Conservation (phyloP, 2,329 filamentous ascomycete genomes). For the Neoarthrinium moseri region DNA sequence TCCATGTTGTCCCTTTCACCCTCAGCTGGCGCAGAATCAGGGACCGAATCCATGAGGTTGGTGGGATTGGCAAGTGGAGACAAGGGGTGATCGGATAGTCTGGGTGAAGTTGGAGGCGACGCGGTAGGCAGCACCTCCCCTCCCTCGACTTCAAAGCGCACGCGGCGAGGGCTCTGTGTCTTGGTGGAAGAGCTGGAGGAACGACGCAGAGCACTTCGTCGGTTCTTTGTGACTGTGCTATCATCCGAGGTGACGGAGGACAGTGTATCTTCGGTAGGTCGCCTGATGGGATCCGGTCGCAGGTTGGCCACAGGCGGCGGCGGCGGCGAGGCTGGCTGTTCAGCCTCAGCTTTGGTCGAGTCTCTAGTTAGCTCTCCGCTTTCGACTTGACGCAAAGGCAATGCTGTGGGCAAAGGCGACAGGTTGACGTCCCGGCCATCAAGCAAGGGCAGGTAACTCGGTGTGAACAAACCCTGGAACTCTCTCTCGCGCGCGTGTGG, state of each 20-base stretch:
- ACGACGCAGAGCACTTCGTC: conserved; percentile 57
- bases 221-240: conserved; percentile 44
- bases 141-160: conserved; percentile 62
- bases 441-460: conserved; percentile 60
- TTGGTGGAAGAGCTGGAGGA: conserved; percentile 51
- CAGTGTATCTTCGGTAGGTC: conserved; percentile 44
- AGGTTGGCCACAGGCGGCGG: conserved; percentile 14
- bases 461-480: conserved; percentile 62
- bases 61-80: conserved; percentile 27
- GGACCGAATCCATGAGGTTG: conserved; percentile 19
- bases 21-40: conserved; percentile 23
- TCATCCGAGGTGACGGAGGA: conserved; percentile 53
- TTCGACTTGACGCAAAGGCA: conserved; percentile 15
- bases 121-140: conserved; percentile 59
- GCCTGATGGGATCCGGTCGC: conserved; percentile 35
- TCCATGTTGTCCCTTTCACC: conserved; percentile 35
- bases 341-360: conserved; percentile 16
- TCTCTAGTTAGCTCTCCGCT: conserved; percentile 26
- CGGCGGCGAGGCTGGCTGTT: conserved; percentile 1
- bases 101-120: conserved; percentile 43
- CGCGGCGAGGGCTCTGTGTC: conserved; percentile 55
- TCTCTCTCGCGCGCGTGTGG: conserved; percentile 57
- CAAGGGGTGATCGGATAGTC: conserved; percentile 27
- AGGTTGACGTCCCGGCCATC: conserved; percentile 38
- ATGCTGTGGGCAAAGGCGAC: conserved; percentile 13